Percentiles rank a stretch among this genome's conserved stretches.
Conservation (phyloP, 2,329 filamentous ascomycete species). For the Venturia effusa region DNA sequence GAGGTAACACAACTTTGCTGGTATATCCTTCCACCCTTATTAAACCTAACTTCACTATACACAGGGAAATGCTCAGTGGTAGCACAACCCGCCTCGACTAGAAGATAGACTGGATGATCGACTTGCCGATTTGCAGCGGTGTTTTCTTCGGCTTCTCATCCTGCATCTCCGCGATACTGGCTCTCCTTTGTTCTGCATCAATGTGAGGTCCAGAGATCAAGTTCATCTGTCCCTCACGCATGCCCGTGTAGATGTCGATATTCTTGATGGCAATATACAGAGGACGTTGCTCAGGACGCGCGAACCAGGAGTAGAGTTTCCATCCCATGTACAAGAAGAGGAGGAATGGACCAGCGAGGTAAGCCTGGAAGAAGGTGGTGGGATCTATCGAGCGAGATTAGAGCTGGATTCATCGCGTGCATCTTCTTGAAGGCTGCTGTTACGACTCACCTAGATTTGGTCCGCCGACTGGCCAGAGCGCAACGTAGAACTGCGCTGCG, state of each 20-base stretch:
- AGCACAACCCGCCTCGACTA: not conserved
- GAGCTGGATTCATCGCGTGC: too few species aligned
- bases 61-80: too few species aligned
- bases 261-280: conserved; percentile 21
- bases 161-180: conserved; percentile 22
- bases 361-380: conserved; percentile 10
- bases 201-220: conserved; percentile 19
- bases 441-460: not conserved
- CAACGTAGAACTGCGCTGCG: conserved; percentile 31
- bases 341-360: conserved; percentile 10
- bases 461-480: conserved; percentile 14
- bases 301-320: conserved; percentile 15
- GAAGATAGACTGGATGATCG: conserved; percentile 5
- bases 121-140: conserved; percentile 8
- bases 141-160: conserved; percentile 19
- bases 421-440: too few species aligned
- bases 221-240: conserved; percentile 19
- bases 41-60: not conserved
- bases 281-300: conserved; percentile 19
- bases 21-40: not conserved
- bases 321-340: conserved; percentile 10
- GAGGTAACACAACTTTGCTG: not conserved
- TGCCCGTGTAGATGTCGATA: conserved; percentile 28
- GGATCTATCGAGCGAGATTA: not conserved
- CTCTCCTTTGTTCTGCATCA: conserved; percentile 19